Base-by-base conservation (phyloP, 2,329 filamentous ascomycete species). In the Aureobasidium sp. region DNA sequence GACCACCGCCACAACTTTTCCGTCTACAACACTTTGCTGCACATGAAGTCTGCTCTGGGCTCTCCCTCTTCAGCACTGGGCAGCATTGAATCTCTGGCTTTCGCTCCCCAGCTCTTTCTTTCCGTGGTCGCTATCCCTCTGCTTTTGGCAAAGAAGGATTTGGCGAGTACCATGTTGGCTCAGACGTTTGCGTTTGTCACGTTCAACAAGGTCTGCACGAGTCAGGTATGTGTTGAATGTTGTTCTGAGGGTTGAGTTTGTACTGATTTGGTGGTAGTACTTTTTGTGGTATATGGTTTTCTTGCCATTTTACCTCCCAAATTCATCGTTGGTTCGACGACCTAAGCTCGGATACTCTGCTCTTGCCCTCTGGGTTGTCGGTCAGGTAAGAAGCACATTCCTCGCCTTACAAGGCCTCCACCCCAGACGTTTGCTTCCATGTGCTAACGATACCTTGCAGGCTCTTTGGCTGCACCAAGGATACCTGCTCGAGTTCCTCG, bases 1-100 rank as follows among this genome's bases (percentile, higher is more conserved):
- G 94, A 99, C 72, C 94, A 99, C 74, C 87, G 94, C 15, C 94
- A 99, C 77, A 99, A 99, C 77, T 99, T 99, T 76, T 96, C 92
- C 10, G 89, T 91, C 1, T 99, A 97, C 79, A 96, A 96, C 73
- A 89, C 86, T 0, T 81, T 96, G 8, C 82, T 99, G 2, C 96
- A 99, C 72, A 82, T 96, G 43, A 86, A 86, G 53, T 95, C 94
- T 0, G 85, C 89, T 2, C 74, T 78, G 1, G 72, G 78, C 0
- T 45, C 71, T 0, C n/a, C n/a, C n/a, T 47, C 67, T 2, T 67
- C 74, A 38, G 81, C 47, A 71, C 73, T 72, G 72, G 74, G 74
- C 25, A 77, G 74, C 25, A 77, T 92, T 54, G 91, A 96, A 70
- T 88, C 88, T 0, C 75, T 96, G 5, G 92, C 94, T 1, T 99